These are phyloP conservation scores for Scutellaria minor DNA, from an alignment of 257 asterid species.

Conservation along the genomic window DNA sequence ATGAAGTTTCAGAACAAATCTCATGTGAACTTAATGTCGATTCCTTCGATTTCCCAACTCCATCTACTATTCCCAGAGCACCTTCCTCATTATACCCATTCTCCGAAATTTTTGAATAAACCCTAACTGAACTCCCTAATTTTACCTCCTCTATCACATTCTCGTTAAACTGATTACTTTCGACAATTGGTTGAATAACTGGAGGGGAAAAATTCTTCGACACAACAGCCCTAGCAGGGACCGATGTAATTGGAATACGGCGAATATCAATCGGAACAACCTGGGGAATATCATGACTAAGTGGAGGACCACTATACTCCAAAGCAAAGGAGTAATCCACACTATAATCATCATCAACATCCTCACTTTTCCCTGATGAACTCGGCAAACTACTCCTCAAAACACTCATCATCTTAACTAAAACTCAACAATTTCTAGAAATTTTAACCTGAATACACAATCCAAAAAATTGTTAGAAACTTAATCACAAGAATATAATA, in stretches of 20 bases:
- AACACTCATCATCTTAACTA: conserved; percentile 41
- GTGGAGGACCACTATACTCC: conserved; percentile 81
- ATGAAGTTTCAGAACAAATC: conserved; percentile 38
- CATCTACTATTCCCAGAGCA: conserved; percentile 2
- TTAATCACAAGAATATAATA: no score
- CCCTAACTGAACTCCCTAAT: conserved; percentile 37
- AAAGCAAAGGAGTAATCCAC: conserved; percentile 73
- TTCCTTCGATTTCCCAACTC: conserved; percentile 20
- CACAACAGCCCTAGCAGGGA: conserved; percentile 43
- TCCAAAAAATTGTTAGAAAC: no score
- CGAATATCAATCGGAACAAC: conserved; percentile 67
- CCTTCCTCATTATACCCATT: conserved; percentile 7
- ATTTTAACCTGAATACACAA: conserved; percentile 10
- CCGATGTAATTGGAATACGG: conserved; percentile 68
- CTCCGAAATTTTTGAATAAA: conserved; percentile 14
- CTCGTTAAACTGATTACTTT: conserved; percentile 38
- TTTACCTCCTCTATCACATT: conserved; percentile 36
- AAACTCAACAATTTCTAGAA: conserved; percentile 24
- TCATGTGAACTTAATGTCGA: conserved; percentile 37
- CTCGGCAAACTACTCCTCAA: conserved; percentile 38
- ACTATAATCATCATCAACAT: conserved; percentile 42
- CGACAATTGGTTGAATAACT: conserved; percentile 66
- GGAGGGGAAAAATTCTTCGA: conserved; percentile 52
- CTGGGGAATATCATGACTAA: conserved; percentile 68
- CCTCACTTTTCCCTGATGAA: conserved; percentile 34